These are phyloP conservation scores for Tulasnella sp. DNA, from an alignment of 768 basidiomycete genomes.

Conservation along the genomic window DNA sequence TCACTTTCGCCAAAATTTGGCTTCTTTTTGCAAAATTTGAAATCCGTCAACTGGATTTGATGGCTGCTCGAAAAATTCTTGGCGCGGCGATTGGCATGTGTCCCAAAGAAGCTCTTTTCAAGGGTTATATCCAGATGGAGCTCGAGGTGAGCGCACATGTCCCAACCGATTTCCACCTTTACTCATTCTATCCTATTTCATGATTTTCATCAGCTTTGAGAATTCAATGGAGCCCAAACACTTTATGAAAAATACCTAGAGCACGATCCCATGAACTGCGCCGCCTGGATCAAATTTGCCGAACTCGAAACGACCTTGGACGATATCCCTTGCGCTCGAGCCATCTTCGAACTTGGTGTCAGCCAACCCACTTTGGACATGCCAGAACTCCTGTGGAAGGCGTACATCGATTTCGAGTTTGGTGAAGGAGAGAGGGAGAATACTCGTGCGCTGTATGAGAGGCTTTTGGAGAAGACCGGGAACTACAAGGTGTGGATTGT, in stretches of 20 bases:
- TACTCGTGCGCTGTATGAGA: slow-evolving; percentile 77
- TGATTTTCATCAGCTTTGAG: slow-evolving; percentile 49
- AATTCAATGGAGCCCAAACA: slow-evolving; percentile 86
- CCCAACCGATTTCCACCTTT: background rate
- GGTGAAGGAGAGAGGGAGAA: slow-evolving; percentile 84
- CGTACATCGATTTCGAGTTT: slow-evolving; percentile 92
- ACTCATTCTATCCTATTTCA: background rate
- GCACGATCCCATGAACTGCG: slow-evolving; percentile 82
- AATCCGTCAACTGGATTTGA: slow-evolving; percentile 65
- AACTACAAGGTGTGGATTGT: slow-evolving; percentile 98
- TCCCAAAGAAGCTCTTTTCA: slow-evolving; percentile 90
- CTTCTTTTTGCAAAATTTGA: slow-evolving; percentile 86
- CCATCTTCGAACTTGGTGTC: slow-evolving; percentile 86
- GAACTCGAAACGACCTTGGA: slow-evolving; percentile 79
- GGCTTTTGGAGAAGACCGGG: slow-evolving; percentile 69
- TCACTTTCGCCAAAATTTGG: slow-evolving; percentile 98
- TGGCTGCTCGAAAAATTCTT: slow-evolving; percentile 75
- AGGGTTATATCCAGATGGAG: slow-evolving; percentile 89
- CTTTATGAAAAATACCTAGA: slow-evolving; percentile 89
- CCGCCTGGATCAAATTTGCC: slow-evolving; percentile 94
- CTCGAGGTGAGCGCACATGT: slow-evolving; percentile 47
- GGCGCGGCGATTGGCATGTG: slow-evolving; percentile 90
- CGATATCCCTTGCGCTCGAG: slow-evolving; percentile 79
- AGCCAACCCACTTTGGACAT: slow-evolving; percentile 76
- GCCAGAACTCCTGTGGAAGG: slow-evolving; percentile 91